Evolutionary conservation across 2,329 filamentous ascomycete species (phyloP).

Genomic region (Phialocephala subalpina): DNA sequence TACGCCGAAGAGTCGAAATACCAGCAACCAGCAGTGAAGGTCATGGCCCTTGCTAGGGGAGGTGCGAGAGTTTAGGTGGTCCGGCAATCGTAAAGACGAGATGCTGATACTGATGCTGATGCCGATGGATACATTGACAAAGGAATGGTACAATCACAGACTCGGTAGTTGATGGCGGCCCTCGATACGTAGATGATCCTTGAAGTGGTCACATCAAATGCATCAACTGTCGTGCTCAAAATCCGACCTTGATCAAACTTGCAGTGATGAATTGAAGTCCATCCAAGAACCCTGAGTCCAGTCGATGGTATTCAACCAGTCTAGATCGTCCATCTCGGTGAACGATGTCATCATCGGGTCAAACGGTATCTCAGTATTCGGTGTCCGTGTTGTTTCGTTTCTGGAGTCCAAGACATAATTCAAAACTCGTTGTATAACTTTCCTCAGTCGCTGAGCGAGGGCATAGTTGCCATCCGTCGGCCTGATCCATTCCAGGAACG

Average conservation of each 20-base stretch:
- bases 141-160: neutral
- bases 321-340: slow-evolving; percentile 35
- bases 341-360: slow-evolving; percentile 32
- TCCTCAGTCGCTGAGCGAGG: slow-evolving; percentile 36
- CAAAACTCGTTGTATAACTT: slow-evolving; percentile 36
- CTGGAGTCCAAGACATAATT: slow-evolving; percentile 36
- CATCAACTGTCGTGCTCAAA: neutral
- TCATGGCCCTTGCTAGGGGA: neutral
- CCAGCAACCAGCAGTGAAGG: neutral
- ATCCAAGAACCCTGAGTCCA: slow-evolving; percentile 42
- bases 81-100: neutral
- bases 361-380: slow-evolving; percentile 22
- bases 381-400: slow-evolving; percentile 8
- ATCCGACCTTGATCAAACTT: neutral
- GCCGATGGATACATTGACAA: neutral
- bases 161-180: neutral
- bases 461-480: slow-evolving; percentile 42
- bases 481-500: slow-evolving; percentile 43
- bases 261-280: neutral
- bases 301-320: slow-evolving; percentile 42
- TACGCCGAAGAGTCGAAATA: neutral
- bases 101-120: neutral
- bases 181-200: neutral
- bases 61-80: neutral
- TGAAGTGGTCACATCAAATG: neutral